Base-by-base conservation (phyloP, 2,329 filamentous ascomycete species). In the Aspergillus fructus region DNA sequence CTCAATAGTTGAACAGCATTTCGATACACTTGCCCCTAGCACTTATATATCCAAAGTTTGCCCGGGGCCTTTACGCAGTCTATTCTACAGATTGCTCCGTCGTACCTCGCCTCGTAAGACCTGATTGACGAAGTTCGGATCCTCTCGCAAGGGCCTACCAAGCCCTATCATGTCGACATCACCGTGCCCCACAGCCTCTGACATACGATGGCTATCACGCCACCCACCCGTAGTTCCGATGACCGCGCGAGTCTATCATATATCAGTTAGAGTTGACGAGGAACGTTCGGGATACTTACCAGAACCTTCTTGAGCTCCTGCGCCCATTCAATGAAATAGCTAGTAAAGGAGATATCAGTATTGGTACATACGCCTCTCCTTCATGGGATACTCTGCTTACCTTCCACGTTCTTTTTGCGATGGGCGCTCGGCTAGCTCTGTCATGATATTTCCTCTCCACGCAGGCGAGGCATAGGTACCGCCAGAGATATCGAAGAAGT, bases 141-240 rank as follows among this genome's bases (percentile, higher is more conserved):
- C 61, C 23, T 61, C 59, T 34, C 60, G 56, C 41, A 65, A 53
- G 4, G 62, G 63, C 50, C 62, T 53, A 15, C 63, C 62, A 6
- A 66, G 34, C 3, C 64, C 64, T 39, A 50, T 52, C 62, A 66
- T 66, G 47, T 66, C 64, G 33, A 66, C 53, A 41, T 66, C 60
- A 0, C 62, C 60, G 8, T 51, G 30, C 17, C 50, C 60, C 8
- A 66, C 64, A 17, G 64, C 63, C 43, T 64, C 63, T 2, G 59
- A 45, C 64, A 66, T 66, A 17, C 61, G 60, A 50, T 60, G 54
- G 39, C 55, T 59, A 53, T 65, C 63, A 4, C 64, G 55, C 63
- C 64, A 66, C 11, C 64, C 64, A 42, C 64, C 63, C 8, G 64
- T 65, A 0, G 64, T 66, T 45, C 64, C 64, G 39, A 66, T 65